Base-by-base conservation (phyloP, 2,329 filamentous ascomycete genomes). In the Nigrograna mackinnonii region DNA sequence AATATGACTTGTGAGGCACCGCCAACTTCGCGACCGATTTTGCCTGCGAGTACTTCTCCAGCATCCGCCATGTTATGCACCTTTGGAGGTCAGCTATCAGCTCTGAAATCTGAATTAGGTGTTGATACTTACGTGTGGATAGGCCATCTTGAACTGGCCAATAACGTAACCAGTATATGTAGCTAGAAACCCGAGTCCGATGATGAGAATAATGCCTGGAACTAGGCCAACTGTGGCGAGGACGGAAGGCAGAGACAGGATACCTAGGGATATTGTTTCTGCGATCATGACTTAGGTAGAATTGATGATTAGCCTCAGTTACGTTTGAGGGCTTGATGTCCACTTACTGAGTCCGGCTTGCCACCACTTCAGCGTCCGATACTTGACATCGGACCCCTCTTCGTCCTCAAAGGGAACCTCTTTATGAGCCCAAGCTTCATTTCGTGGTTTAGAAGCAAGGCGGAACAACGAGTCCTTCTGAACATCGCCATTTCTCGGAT, bases 1-100 rank as follows among this genome's bases (percentile, higher is more conserved):
- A 86, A 81, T 14, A 86, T 66, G 13, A 76, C 70, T 54, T 85
- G 83, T 53, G 79, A 82, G 54, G 71, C 70, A 17, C 83, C 83
- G 16, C 85, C 70, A 18, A 89, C 50, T 59, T 86, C 82, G 46
- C 83, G 79, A 1, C 83, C 84, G 32, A 78, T 69, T 14, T 67
- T 69, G 14, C 85, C 86, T 45, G 75, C 72, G 41, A 88, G 68
- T 37, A 87, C 72, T 34, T 77, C 71, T 3, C 82, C 83, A 5
- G 82, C 85, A 55, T 89, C 85, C 21, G 83, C 82, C 60, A 87
- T 41, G 18, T 54, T 57, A 32, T 57, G 54, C 2, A 55, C 50
- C 38, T 52, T 13, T 17, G 17, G 6, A 26, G n/a, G n/a, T n/a
- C n/a, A n/a, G n/a, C n/a, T 21, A 36, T 28, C n/a, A 28, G 24